Evolutionary conservation across 2,329 filamentous ascomycete species (phyloP).

Genomic region (Talaromyces sp.): DNA sequence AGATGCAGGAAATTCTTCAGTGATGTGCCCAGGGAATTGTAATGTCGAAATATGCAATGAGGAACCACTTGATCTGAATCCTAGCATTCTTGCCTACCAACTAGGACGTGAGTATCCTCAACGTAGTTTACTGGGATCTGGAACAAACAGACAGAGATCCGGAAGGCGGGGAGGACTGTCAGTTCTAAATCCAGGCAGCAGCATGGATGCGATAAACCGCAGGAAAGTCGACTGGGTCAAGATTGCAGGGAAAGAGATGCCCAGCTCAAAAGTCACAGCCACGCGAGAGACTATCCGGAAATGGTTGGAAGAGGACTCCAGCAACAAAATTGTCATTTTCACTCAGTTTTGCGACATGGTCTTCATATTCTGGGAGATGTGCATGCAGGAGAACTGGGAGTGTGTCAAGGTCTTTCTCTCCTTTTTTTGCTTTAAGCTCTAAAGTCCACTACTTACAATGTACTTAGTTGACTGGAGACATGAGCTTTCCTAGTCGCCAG

Average conservation of each 20-base stretch:
- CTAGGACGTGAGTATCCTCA: background rate
- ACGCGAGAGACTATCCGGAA: conserved; percentile 30
- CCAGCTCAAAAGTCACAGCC: conserved; percentile 36
- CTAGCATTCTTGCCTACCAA: background rate
- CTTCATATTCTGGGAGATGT: conserved; percentile 47
- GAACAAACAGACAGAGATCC: background rate
- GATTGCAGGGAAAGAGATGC: conserved; percentile 20
- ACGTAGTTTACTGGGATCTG: background rate
- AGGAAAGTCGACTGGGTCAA: conserved; percentile 28
- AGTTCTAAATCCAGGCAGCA: background rate
- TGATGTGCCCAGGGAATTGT: background rate
- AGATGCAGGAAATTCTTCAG: background rate
- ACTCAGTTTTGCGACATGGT: conserved; percentile 54
- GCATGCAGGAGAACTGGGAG: conserved; percentile 40
- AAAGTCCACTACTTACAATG: background rate
- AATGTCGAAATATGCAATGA: conserved; percentile 41
- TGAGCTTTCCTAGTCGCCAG: conserved; percentile 40
- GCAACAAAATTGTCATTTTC: conserved; percentile 56
- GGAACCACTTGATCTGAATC: background rate
- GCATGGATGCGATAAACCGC: conserved; percentile 47
- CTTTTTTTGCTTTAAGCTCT: background rate
- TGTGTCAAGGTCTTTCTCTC: conserved; percentile 16
- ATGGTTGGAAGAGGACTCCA: conserved; percentile 38
- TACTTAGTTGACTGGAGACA: conserved; percentile 34
- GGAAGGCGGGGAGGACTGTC: background rate